Evolutionary conservation across 202 grass and related monocot genomes (phyloP).

Genomic region (Bolboschoenoplectus hybrid): DNA sequence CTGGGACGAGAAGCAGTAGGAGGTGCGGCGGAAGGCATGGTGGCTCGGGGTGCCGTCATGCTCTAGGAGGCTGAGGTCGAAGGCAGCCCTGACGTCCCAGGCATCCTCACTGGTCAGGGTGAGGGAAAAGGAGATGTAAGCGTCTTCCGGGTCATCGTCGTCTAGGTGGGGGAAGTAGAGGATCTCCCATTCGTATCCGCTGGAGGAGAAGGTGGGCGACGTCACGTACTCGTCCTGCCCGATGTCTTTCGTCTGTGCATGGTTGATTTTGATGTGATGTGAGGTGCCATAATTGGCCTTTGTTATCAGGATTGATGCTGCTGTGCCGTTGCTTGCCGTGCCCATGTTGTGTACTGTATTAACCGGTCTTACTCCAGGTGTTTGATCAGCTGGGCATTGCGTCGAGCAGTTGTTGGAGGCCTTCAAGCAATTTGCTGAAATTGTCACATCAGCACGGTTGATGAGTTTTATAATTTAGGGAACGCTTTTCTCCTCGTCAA

Average conservation of each 20-base stretch:
- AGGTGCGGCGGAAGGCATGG: neutral
- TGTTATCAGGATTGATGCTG: neutral
- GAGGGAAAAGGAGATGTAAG: constrained; percentile 7
- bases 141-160: neutral
- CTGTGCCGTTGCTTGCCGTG: neutral
- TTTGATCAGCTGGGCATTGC: neutral
- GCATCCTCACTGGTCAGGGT: constrained; percentile 4
- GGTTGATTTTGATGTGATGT: constrained; percentile 34
- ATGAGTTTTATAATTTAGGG: too few relatives aligned
- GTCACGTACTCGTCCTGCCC: neutral
- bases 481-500: too few relatives aligned
- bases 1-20: neutral
- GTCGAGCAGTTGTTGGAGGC: neutral
- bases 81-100: constrained; percentile 12
- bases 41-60: neutral
- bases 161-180: neutral
- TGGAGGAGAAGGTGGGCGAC: constrained; percentile 30
- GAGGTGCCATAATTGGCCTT: neutral
- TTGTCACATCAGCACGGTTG: too few relatives aligned
- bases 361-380: neutral
- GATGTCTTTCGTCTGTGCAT: constrained; percentile 24
- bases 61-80: constrained; percentile 26
- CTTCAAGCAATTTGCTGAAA: too few relatives aligned
- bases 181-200: constrained; percentile 37
- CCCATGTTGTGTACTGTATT: neutral